These are phyloP conservation scores for Solanum pennellii DNA, from an alignment of 257 asterid genomes.

Conservation along the genomic window DNA sequence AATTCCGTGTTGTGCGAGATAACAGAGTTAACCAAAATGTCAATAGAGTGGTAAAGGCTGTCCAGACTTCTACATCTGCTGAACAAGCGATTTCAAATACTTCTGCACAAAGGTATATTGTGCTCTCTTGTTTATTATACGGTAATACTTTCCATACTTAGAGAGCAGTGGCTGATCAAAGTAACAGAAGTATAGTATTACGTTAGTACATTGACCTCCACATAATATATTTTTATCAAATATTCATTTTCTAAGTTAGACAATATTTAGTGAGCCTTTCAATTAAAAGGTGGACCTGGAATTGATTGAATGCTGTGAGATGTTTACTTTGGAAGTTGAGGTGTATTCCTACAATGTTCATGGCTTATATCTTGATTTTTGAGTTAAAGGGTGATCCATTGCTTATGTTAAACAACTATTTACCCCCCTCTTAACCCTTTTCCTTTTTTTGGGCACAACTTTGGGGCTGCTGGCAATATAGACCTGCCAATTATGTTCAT, in stretches of 20 bases:
- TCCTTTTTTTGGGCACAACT: not conserved
- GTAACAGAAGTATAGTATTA: not conserved
- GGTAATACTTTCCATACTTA: not conserved
- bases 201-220: not conserved
- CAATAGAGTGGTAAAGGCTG: constrained; percentile 37
- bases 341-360: not conserved
- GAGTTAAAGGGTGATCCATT: not conserved
- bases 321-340: not conserved
- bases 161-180: not conserved
- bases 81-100: constrained; percentile 22
- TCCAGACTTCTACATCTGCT: constrained; percentile 34
- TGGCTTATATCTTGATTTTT: not conserved
- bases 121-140: not conserved
- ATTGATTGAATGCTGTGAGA: not conserved
- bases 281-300: not conserved
- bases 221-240: not conserved
- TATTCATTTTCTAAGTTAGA: not conserved
- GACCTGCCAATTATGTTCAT: not conserved
- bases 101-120: constrained; percentile 36
- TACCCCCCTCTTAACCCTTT: not conserved
- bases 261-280: not conserved
- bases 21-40: constrained; percentile 61
- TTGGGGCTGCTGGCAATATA: not conserved
- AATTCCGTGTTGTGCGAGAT: constrained; percentile 91
- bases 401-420: not conserved